Percentiles rank a stretch among this genome's conserved stretches.
phyloP scores from a whole-genome alignment of 1,139 yeast species.

The Hemisphaericaspora xylofermentans region DNA sequence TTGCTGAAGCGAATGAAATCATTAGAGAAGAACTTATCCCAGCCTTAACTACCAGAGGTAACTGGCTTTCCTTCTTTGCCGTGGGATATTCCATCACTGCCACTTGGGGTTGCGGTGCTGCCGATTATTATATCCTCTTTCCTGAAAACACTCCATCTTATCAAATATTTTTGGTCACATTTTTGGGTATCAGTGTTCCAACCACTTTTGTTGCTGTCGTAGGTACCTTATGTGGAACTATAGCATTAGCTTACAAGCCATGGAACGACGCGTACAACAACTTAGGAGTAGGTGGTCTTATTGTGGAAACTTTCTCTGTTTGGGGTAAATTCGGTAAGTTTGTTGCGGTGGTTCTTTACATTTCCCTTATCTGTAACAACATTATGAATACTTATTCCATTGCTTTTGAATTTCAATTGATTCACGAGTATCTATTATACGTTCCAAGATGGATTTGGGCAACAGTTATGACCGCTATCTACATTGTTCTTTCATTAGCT shows the following conservation, averaged over 20 bases:
- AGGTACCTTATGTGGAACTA: slow-evolving; percentile 66
- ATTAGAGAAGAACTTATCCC: slow-evolving; percentile 26
- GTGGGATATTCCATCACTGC: slow-evolving; percentile 76
- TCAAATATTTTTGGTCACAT: slow-evolving; percentile 60
- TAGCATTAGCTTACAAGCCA: slow-evolving; percentile 55
- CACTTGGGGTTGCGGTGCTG: slow-evolving; percentile 86
- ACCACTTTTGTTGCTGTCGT: slow-evolving; percentile 76
- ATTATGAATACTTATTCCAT: slow-evolving; percentile 73
- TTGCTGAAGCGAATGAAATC: slow-evolving; percentile 35
- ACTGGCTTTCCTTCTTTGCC: slow-evolving; percentile 71
- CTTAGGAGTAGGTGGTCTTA: slow-evolving; percentile 75
- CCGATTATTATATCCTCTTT: slow-evolving; percentile 79
- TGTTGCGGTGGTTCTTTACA: slow-evolving; percentile 31
- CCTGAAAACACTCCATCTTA: slow-evolving; percentile 68
- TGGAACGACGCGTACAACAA: slow-evolving; percentile 59
- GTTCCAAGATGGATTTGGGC: slow-evolving; percentile 83
- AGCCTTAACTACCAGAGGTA: slow-evolving; percentile 47
- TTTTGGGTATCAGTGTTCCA: slow-evolving; percentile 66
- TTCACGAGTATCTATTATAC: slow-evolving; percentile 57
- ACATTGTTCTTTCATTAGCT: slow-evolving; percentile 65
- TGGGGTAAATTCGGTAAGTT: slow-evolving; percentile 76
- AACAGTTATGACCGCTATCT: slow-evolving; percentile 59
- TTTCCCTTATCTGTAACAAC: slow-evolving; percentile 39
- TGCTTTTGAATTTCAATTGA: slow-evolving; percentile 73
- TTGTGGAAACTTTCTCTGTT: slow-evolving; percentile 61